These are phyloP conservation scores for Epichloe bromicola DNA, from an alignment of 2,329 filamentous ascomycete genomes.

Conservation along the genomic window DNA sequence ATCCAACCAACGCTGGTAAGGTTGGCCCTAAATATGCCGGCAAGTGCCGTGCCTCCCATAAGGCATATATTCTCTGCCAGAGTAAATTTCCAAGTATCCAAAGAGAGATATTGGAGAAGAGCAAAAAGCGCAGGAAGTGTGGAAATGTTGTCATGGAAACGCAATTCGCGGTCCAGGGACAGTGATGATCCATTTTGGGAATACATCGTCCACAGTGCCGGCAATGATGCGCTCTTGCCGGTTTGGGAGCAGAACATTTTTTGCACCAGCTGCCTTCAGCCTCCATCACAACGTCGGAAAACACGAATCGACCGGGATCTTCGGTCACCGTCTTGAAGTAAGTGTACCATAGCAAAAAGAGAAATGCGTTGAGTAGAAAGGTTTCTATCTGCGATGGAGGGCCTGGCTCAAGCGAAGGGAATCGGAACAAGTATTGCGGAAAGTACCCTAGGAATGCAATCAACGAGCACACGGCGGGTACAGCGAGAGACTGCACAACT, in stretches of 20 bases:
- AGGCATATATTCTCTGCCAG: constrained; percentile 39
- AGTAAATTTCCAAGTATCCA: constrained; percentile 49
- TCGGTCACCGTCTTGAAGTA: constrained; percentile 51
- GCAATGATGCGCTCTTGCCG: constrained; percentile 71
- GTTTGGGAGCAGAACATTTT: constrained; percentile 63
- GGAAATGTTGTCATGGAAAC: constrained; percentile 72
- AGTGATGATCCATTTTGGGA: constrained; percentile 78
- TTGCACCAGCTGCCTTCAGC: constrained; percentile 50
- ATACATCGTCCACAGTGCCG: constrained; percentile 61
- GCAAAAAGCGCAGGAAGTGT: constrained; percentile 72
- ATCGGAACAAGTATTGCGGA: constrained; percentile 57
- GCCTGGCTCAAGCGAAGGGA: constrained; percentile 42
- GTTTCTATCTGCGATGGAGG: constrained; percentile 45
- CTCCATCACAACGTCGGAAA: constrained; percentile 24
- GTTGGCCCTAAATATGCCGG: constrained; percentile 65
- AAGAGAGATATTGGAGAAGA: constrained; percentile 54
- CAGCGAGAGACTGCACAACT: constrained; percentile 42
- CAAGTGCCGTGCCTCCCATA: constrained; percentile 54
- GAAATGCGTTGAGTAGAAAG: constrained; percentile 51
- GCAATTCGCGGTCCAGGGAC: constrained; percentile 75
- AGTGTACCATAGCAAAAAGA: constrained; percentile 52
- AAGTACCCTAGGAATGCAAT: constrained; percentile 59
- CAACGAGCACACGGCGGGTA: constrained; percentile 54
- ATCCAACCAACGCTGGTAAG: constrained; percentile 41
- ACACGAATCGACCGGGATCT: constrained; percentile 43